Conservation (phyloP, 1,284 basidiomycete species). For the Chalciporus piperatoides region DNA sequence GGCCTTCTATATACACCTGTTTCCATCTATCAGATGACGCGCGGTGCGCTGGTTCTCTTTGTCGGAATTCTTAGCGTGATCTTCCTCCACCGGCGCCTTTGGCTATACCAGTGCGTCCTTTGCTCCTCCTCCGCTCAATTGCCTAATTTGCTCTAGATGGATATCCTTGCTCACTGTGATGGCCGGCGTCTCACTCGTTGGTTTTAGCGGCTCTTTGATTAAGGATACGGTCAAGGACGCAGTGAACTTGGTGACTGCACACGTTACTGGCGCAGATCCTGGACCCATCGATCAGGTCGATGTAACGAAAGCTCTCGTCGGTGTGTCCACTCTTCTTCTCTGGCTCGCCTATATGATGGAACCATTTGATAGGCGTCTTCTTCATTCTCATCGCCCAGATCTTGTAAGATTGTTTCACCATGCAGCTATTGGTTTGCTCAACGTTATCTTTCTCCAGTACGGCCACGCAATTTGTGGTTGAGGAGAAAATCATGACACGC, state of each 20-base stretch:
- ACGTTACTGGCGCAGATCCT: conserved; percentile 21
- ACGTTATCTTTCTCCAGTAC: conserved; percentile 48
- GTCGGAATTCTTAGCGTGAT: conserved; percentile 91
- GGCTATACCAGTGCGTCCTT: conserved; percentile 68
- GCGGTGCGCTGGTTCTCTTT: conserved; percentile 95
- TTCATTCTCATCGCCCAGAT: conserved; percentile 96
- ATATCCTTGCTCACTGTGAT: conserved; percentile 88
- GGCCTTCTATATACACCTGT: conserved; percentile 95
- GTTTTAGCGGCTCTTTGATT: conserved; percentile 85
- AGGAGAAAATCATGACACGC: conserved; percentile 78
- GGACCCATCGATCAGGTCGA: conserved; percentile 53
- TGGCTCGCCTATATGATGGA: conserved; percentile 2
- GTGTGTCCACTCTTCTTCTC: conserved; percentile 37
- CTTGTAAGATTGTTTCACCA: conserved; percentile 60
- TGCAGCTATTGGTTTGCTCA: conserved; percentile 20
- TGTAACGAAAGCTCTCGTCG: conserved; percentile 63
- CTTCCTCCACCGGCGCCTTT: conserved; percentile 81
- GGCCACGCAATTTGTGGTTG: conserved; percentile 91
- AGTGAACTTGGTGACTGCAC: conserved; percentile 25
- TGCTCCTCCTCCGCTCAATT: conserved; percentile 1
- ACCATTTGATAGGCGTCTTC: conserved; percentile 60
- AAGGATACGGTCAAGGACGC: conserved; percentile 63
- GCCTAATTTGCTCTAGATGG: conserved; percentile 59
- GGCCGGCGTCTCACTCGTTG: conserved; percentile 86
- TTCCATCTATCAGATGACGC: conserved; percentile 97